Conservation (phyloP, 371 early-diverging fungal species). For the Blyttiomyces sp. region DNA sequence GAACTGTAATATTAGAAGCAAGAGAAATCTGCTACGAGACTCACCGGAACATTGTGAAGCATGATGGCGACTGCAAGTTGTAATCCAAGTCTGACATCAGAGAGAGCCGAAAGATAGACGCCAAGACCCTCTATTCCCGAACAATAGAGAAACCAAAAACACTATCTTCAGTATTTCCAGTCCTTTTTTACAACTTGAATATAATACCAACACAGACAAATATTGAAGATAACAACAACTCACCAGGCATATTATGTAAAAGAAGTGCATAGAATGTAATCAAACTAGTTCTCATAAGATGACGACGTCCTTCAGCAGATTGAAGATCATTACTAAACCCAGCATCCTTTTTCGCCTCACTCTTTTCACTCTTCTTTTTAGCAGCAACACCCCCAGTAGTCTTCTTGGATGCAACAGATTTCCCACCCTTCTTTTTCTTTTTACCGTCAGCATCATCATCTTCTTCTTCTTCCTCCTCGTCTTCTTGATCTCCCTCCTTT, state of each 20-base stretch:
- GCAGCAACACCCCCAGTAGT: background rate
- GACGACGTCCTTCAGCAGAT: slow-evolving; percentile 24
- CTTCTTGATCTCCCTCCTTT: slow-evolving; percentile 2
- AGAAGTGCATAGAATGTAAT: slow-evolving; percentile 45
- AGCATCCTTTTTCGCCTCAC: background rate
- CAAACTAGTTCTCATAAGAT: slow-evolving; percentile 37
- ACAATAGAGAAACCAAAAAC: background rate
- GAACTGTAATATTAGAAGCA: background rate
- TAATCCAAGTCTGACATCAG: slow-evolving; percentile 41
- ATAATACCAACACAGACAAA: too few relatives aligned
- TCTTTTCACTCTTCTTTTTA: slow-evolving; percentile 4
- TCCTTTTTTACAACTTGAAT: too few relatives aligned
- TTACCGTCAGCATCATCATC: background rate
- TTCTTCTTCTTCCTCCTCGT: background rate
- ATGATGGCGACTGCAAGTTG: slow-evolving; percentile 51
- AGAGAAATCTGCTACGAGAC: background rate
- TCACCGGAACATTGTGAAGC: slow-evolving; percentile 49
- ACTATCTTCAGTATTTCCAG: background rate
- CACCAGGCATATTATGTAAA: slow-evolving; percentile 39
- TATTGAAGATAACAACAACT: background rate
- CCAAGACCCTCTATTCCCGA: slow-evolving; percentile 41
- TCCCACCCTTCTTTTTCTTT: background rate
- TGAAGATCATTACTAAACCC: background rate
- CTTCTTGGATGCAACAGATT: background rate
- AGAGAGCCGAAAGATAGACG: slow-evolving; percentile 48